Percentiles rank a stretch among this genome's conserved stretches.
Conservation (phyloP, 1,284 basidiomycete genomes). For the Rhodotorula sp. region DNA sequence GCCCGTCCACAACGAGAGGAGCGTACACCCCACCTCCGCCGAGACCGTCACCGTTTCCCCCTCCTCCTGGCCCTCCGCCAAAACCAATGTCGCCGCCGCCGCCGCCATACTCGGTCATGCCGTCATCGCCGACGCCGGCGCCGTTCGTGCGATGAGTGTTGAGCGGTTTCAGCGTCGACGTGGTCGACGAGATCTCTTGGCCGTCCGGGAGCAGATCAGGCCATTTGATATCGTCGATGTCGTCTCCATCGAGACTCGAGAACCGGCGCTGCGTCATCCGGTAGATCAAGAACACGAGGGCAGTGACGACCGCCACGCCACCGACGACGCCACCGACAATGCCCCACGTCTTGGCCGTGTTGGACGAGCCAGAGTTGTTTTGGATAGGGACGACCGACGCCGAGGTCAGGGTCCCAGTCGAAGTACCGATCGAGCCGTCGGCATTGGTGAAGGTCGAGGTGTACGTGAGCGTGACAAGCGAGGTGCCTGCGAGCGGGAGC, state of each 20-base stretch:
- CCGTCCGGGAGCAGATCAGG: slow-evolving; percentile 41
- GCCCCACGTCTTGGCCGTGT: slow-evolving; percentile 41
- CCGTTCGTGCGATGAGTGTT: slow-evolving; percentile 41
- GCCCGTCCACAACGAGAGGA: neutral
- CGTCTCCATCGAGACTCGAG: slow-evolving; percentile 35
- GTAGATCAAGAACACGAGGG: slow-evolving; percentile 42
- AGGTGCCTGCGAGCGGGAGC: slow-evolving; percentile 1
- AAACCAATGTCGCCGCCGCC: neutral
- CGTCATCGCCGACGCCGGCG: slow-evolving; percentile 42
- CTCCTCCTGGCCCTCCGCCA: neutral
- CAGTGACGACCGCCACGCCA: slow-evolving; percentile 39
- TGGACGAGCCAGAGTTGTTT: slow-evolving; percentile 6
- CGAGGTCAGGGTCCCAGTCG: slow-evolving; percentile 21
- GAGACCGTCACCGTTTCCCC: neutral
- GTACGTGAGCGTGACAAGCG: slow-evolving; percentile 34
- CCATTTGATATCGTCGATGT: slow-evolving; percentile 43
- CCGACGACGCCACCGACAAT: slow-evolving; percentile 46
- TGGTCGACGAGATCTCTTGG: slow-evolving; percentile 27
- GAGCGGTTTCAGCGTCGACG: slow-evolving; percentile 44
- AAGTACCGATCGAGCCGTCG: slow-evolving; percentile 34
- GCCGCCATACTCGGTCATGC: slow-evolving; percentile 14
- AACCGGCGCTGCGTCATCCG: slow-evolving; percentile 44
- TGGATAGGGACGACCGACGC: slow-evolving; percentile 27
- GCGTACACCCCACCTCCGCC: neutral
- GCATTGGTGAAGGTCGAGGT: slow-evolving; percentile 32